Evolutionary conservation across 257 asterid species (phyloP).

Genomic region (Lithospermum erythrorhizon): DNA sequence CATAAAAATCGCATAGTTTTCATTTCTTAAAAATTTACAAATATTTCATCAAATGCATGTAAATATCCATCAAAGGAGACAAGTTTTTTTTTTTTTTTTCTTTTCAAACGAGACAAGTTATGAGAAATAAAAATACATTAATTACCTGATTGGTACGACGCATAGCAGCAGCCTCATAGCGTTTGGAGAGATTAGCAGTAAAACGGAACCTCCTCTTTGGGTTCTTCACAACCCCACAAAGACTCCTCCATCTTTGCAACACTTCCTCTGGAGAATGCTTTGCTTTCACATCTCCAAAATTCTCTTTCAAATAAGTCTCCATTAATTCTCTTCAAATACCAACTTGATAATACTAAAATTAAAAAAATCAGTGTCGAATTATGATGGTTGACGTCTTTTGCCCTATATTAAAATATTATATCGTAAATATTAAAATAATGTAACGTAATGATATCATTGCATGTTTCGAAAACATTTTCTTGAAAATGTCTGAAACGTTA

Average conservation of each 20-base stretch:
- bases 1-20: no score
- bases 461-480: conserved; percentile 9
- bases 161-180: conserved; percentile 69
- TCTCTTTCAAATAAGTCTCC: conserved; percentile 55
- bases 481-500: neutral
- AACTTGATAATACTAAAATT: neutral
- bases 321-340: conserved; percentile 8
- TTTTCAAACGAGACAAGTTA: no score
- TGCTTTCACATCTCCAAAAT: conserved; percentile 61
- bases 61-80: no score
- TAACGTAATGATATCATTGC: neutral
- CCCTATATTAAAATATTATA: no score
- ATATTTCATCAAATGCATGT: no score
- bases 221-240: conserved; percentile 64
- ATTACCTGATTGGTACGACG: conserved; percentile 77
- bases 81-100: no score
- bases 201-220: conserved; percentile 75
- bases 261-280: conserved; percentile 66
- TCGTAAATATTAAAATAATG: no score
- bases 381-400: no score
- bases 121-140: no score
- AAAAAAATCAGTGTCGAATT: no score
- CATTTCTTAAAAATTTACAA: no score
- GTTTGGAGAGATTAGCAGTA: conserved; percentile 78
- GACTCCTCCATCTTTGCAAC: conserved; percentile 67